Percentiles rank a stretch among this genome's conserved stretches.
Evolutionary conservation across 441 rosid species (phyloP).

Genomic region (Flueggea neowawraea): DNA sequence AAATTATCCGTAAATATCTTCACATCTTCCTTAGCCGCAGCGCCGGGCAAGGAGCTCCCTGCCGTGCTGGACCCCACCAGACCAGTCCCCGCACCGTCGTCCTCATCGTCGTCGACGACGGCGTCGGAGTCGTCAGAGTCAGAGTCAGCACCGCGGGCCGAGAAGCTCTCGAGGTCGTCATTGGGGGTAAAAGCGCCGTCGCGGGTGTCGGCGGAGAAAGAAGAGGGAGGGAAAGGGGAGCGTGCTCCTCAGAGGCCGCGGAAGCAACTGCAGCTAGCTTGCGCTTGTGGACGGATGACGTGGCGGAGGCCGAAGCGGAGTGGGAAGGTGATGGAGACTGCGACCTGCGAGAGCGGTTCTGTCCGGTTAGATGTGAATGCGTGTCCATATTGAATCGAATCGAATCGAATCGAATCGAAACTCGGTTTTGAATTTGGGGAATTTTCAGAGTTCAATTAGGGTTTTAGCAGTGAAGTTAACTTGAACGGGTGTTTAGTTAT

Average conservation of each 20-base stretch:
- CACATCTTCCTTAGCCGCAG: slow-evolving; percentile 70
- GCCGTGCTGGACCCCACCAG: slow-evolving; percentile 35
- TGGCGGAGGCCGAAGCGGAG: slow-evolving; percentile 94
- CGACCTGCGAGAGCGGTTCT: too few relatives aligned
- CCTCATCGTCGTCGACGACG: slow-evolving; percentile 33
- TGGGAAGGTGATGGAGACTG: slow-evolving; percentile 86
- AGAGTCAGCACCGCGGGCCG: slow-evolving; percentile 78
- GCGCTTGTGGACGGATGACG: slow-evolving; percentile 93
- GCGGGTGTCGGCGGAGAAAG: slow-evolving; percentile 92
- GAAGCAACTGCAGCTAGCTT: slow-evolving; percentile 77
- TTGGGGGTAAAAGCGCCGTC: slow-evolving; percentile 89
- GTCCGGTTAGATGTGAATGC: too few relatives aligned
- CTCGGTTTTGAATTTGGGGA: too few relatives aligned
- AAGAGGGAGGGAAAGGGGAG: slow-evolving; percentile 86
- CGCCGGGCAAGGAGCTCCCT: slow-evolving; percentile 17
- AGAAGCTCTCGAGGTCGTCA: slow-evolving; percentile 97
- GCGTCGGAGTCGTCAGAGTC: slow-evolving; percentile 80
- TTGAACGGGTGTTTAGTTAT: too few relatives aligned
- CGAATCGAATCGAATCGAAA: too few relatives aligned
- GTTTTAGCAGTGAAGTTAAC: too few relatives aligned
- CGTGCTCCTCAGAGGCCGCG: slow-evolving; percentile 70
- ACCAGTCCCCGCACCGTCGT: slow-evolving; percentile 53
- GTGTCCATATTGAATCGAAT: too few relatives aligned
- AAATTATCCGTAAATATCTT: slow-evolving; percentile 89
- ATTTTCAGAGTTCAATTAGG: too few relatives aligned